These are phyloP conservation scores for Hanseniaspora taiwanica DNA, from an alignment of 805 yeast genomes.

Conservation along the genomic window DNA sequence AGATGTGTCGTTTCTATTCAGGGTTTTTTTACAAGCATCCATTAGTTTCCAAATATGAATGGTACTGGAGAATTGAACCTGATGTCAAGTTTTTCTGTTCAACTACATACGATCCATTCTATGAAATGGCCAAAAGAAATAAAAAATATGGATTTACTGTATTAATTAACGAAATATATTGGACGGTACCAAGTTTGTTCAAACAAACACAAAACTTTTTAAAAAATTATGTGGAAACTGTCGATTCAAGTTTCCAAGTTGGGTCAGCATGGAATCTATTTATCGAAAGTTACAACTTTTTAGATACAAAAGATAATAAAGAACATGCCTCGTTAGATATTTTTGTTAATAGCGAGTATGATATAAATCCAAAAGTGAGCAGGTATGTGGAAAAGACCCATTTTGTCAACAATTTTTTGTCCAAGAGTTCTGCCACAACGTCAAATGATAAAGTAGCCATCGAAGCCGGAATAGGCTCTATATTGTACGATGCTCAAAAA, in stretches of 20 bases:
- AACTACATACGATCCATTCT: slow-evolving; percentile 80
- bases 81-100: slow-evolving; percentile 85
- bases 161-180: slow-evolving; percentile 60
- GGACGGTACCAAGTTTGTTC: slow-evolving; percentile 75
- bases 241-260: slow-evolving; percentile 29
- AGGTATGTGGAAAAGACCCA: slow-evolving; percentile 24
- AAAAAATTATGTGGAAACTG: slow-evolving; percentile 18
- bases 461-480: slow-evolving; percentile 22
- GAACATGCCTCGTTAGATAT: slow-evolving; percentile 13
- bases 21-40: slow-evolving; percentile 76
- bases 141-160: slow-evolving; percentile 83
- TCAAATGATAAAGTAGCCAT: slow-evolving; percentile 9
- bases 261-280: slow-evolving; percentile 65
- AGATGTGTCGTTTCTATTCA: slow-evolving; percentile 89
- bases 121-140: slow-evolving; percentile 53
- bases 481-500: slow-evolving; percentile 28
- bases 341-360: slow-evolving; percentile 17
- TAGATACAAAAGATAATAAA: slow-evolving; percentile 22
- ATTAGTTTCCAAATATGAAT: slow-evolving; percentile 53
- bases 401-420: slow-evolving; percentile 9
- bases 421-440: no score
- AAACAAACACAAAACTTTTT: slow-evolving; percentile 57
- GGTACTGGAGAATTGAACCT: slow-evolving; percentile 98
- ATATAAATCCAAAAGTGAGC: slow-evolving; percentile 15
- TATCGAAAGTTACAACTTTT: slow-evolving; percentile 27